Evolutionary conservation across 2,329 filamentous ascomycete genomes (phyloP).

Genomic region (Dothideomycetes sp.): DNA sequence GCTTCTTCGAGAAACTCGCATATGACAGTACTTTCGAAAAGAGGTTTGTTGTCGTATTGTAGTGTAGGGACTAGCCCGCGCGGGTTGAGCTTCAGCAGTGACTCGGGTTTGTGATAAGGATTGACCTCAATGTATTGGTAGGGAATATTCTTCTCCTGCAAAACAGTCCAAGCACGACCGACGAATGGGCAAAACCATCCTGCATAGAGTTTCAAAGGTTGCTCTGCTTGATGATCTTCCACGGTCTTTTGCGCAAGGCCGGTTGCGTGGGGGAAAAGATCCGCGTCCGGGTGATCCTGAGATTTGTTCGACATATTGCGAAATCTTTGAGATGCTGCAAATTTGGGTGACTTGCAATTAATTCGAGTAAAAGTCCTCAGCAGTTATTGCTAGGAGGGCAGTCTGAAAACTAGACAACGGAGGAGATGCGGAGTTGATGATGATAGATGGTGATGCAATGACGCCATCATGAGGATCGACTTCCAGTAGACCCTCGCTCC

Average conservation of each 20-base stretch:
- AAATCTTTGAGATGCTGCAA: not conserved
- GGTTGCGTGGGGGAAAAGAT: conserved; percentile 37
- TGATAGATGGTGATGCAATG: conserved; percentile 3
- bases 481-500: no score
- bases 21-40: conserved; percentile 65
- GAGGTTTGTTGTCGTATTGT: conserved; percentile 44
- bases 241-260: conserved; percentile 33
- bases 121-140: conserved; percentile 58
- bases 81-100: conserved; percentile 62
- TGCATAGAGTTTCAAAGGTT: conserved; percentile 27
- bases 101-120: conserved; percentile 63
- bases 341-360: not conserved
- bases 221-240: conserved; percentile 23
- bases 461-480: conserved; percentile 12
- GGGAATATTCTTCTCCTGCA: conserved; percentile 63
- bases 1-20: conserved; percentile 70
- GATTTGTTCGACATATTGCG: conserved; percentile 8
- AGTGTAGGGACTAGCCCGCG: conserved; percentile 68
- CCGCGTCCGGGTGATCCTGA: conserved; percentile 31
- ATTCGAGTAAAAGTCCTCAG: not conserved
- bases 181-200: conserved; percentile 49
- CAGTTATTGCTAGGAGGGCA: no score
- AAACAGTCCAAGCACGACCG: conserved; percentile 62
- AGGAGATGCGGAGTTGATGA: not conserved
- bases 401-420: no score